Percentiles rank a stretch among this genome's conserved stretches.
Conservation (phyloP, 2,329 filamentous ascomycete species). For the Calonectria montana region DNA sequence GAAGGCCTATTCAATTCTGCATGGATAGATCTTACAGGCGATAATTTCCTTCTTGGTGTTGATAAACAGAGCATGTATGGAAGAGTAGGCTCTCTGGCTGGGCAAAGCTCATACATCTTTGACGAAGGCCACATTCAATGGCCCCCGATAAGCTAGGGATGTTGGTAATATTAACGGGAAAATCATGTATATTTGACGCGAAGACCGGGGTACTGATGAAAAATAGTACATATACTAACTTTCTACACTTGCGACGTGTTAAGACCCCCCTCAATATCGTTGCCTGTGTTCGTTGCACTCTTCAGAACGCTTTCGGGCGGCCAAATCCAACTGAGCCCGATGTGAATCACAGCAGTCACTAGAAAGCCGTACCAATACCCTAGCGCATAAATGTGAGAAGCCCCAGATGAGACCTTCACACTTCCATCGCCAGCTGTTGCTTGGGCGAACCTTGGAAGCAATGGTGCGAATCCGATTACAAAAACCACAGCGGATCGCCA, state of each 20-base stretch:
- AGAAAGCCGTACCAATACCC: neutral
- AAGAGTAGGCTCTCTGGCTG: neutral
- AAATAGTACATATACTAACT: neutral
- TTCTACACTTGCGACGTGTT: neutral
- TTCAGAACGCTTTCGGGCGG: neutral
- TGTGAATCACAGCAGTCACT: neutral
- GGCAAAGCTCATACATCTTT: too few species aligned
- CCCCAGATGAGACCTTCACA: neutral
- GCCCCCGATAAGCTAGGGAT: too few species aligned
- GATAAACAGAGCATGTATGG: neutral
- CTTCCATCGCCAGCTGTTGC: neutral
- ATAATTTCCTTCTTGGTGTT: neutral
- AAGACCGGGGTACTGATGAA: too few species aligned
- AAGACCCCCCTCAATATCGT: neutral
- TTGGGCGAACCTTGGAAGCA: constrained; percentile 3
- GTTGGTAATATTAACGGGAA: too few species aligned
- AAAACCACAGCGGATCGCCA: neutral
- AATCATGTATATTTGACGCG: too few species aligned
- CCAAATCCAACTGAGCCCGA: neutral
- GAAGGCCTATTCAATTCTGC: too few species aligned
- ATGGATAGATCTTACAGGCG: too few species aligned
- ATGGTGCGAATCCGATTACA: neutral
- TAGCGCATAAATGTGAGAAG: neutral
- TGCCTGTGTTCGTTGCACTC: neutral
- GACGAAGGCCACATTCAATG: too few species aligned